phyloP scores from a whole-genome alignment of 179 eudicot genomes.

The Spergularia azorica region DNA sequence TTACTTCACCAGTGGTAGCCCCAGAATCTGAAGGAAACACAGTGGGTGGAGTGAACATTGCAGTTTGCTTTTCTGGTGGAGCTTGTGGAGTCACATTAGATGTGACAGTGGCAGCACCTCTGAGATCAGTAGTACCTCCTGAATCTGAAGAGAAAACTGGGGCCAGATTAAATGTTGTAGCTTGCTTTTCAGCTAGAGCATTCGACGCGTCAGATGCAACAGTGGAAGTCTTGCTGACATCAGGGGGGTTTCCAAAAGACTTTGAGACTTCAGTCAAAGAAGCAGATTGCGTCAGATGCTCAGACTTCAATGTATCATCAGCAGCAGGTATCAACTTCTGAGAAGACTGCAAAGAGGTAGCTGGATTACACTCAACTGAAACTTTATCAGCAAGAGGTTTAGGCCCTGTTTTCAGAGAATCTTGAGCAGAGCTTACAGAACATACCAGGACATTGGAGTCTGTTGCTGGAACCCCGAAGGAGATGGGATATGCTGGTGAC shows the following conservation, averaged over 20 bases:
- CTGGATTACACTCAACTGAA: constrained; percentile 16
- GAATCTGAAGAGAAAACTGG: constrained; percentile 23
- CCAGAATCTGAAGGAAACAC: constrained; percentile 25
- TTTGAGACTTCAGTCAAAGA: constrained; percentile 35
- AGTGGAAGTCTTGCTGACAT: constrained; percentile 30
- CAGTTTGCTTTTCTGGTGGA: constrained; percentile 33
- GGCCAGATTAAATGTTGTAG: constrained; percentile 29
- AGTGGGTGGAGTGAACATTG: not conserved
- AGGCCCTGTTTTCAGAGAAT: constrained; percentile 18
- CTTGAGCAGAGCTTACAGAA: constrained; percentile 10
- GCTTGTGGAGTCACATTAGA: constrained; percentile 29
- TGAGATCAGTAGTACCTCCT: constrained; percentile 24
- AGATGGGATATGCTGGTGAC: constrained; percentile 29
- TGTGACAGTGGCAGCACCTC: constrained; percentile 28
- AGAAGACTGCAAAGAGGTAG: constrained; percentile 38
- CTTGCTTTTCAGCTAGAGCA: constrained; percentile 38
- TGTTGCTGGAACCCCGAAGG: constrained; percentile 14
- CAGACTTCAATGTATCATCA: constrained; percentile 25
- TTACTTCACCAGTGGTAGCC: constrained; percentile 32
- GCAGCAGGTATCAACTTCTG: constrained; percentile 32
- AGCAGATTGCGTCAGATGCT: constrained; percentile 28
- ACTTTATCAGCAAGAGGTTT: constrained; percentile 40
- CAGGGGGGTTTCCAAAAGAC: constrained; percentile 33
- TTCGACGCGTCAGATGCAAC: constrained; percentile 25
- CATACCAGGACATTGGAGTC: constrained; percentile 2